phyloP scores from a whole-genome alignment of 768 basidiomycete genomes.

The Phylloporus rhodoxanthus region DNA sequence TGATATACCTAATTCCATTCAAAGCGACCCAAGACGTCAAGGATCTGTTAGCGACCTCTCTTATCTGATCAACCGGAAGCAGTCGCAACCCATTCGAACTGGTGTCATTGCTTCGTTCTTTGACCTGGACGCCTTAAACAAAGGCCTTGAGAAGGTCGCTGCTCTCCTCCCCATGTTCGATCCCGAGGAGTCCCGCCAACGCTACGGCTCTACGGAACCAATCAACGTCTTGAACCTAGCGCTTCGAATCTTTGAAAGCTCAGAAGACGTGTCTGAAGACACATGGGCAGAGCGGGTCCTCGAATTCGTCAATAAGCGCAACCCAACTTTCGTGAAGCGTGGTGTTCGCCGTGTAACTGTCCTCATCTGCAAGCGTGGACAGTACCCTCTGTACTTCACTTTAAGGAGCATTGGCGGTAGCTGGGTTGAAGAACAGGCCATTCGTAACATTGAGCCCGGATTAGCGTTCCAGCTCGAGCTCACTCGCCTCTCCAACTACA shows the following conservation, averaged over 20 bases:
- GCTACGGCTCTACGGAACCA: constrained; percentile 69
- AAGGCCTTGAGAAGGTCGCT: constrained; percentile 72
- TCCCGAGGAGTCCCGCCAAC: constrained; percentile 60
- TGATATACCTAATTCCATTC: constrained; percentile 7
- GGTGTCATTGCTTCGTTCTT: constrained; percentile 92
- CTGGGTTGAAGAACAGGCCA: constrained; percentile 94
- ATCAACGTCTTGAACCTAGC: constrained; percentile 95
- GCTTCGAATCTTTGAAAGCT: constrained; percentile 78
- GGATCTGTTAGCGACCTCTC: constrained; percentile 95
- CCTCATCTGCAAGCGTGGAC: constrained; percentile 83
- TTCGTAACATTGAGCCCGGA: constrained; percentile 97
- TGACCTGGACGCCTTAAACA: constrained; percentile 57
- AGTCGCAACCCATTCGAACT: constrained; percentile 83
- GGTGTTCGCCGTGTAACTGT: constrained; percentile 91
- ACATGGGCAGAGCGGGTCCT: constrained; percentile 71
- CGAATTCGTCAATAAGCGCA: constrained; percentile 65
- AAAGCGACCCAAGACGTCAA: constrained; percentile 64
- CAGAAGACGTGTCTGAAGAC: constrained; percentile 70
- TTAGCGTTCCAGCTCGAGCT: constrained; percentile 97
- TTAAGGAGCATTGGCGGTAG: constrained; percentile 63
- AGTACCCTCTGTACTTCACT: constrained; percentile 94
- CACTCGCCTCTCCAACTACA: constrained; percentile 93
- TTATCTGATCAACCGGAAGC: constrained; percentile 82
- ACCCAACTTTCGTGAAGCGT: constrained; percentile 54
- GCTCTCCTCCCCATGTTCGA: constrained; percentile 72